Conservation (phyloP, 1,284 basidiomycete genomes). For the Ganoderma lucidum region DNA sequence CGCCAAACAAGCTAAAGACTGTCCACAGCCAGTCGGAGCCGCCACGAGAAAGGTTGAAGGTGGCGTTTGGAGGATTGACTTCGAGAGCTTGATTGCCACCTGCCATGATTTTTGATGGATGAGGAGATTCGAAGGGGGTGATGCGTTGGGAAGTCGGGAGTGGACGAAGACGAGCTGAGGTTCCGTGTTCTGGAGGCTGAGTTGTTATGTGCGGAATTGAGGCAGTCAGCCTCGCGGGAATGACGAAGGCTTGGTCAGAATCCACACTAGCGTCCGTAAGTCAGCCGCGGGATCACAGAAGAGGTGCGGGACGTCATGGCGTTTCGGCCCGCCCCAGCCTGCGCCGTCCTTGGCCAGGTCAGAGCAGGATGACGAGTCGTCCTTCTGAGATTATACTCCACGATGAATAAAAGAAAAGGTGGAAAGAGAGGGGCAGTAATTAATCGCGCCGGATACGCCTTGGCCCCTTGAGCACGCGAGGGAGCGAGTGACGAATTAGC, state of each 20-base stretch:
- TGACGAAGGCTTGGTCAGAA: not conserved
- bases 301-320: conserved; percentile 1
- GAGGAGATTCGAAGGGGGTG: not conserved
- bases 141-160: not conserved
- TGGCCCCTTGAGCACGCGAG: no score
- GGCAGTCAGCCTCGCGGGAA: not conserved
- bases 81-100: conserved; percentile 30
- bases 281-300: not conserved
- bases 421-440: not conserved
- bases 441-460: not conserved
- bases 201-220: not conserved
- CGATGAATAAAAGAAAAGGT: not conserved
- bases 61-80: conserved; percentile 49
- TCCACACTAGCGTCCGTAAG: not conserved
- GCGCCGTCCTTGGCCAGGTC: not conserved
- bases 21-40: conserved; percentile 65
- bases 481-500: no score
- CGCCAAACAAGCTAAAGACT: conserved; percentile 58
- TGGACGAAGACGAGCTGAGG: not conserved
- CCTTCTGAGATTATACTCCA: not conserved
- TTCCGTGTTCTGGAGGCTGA: not conserved
- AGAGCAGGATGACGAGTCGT: no score
- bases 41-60: conserved; percentile 47
- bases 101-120: conserved; percentile 23
- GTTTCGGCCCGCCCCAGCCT: not conserved